These are phyloP conservation scores for Malassezia restricta DNA, from an alignment of 1,284 basidiomycete genomes.

Conservation along the genomic window DNA sequence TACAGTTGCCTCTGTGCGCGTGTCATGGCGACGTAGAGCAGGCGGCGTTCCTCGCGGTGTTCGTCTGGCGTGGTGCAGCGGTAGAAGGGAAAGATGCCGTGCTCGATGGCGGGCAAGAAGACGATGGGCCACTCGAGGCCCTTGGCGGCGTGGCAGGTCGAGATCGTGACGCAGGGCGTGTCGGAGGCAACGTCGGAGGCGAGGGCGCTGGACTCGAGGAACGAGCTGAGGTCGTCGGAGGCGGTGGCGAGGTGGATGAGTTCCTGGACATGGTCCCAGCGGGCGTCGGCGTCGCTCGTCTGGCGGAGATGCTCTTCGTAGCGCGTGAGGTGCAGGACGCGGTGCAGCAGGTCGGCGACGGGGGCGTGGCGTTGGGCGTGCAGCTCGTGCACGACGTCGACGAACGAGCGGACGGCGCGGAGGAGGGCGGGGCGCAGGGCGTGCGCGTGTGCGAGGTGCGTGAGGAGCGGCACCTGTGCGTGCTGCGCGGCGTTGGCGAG, in stretches of 20 bases:
- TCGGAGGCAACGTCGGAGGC: slow-evolving; percentile 57
- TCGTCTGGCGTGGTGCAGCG: slow-evolving; percentile 56
- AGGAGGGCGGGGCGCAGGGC: background rate
- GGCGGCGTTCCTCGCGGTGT: slow-evolving; percentile 65
- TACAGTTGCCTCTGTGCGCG: slow-evolving; percentile 68
- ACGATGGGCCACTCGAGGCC: slow-evolving; percentile 85
- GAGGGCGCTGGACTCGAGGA: slow-evolving; percentile 71
- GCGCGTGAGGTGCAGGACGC: slow-evolving; percentile 54
- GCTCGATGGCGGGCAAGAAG: slow-evolving; percentile 56
- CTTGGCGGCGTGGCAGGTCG: slow-evolving; percentile 80
- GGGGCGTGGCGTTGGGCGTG: slow-evolving; percentile 55
- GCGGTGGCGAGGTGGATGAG: slow-evolving; percentile 49
- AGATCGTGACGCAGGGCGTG: slow-evolving; percentile 57
- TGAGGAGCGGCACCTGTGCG: slow-evolving; percentile 54
- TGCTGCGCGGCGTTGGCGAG: slow-evolving; percentile 54
- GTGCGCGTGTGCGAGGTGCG: slow-evolving; percentile 46
- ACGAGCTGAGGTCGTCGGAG: slow-evolving; percentile 53
- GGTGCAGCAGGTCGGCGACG: slow-evolving; percentile 59
- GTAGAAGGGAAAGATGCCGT: slow-evolving; percentile 66
- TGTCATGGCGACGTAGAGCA: slow-evolving; percentile 83
- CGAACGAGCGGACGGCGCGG: slow-evolving; percentile 55
- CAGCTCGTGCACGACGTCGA: slow-evolving; percentile 54
- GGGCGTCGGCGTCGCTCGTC: slow-evolving; percentile 59
- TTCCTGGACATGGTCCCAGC: slow-evolving; percentile 79
- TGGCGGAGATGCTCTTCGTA: slow-evolving; percentile 63